phyloP scores from a whole-genome alignment of 768 basidiomycete genomes.

The Rhodosporidiobolus odoratus region DNA sequence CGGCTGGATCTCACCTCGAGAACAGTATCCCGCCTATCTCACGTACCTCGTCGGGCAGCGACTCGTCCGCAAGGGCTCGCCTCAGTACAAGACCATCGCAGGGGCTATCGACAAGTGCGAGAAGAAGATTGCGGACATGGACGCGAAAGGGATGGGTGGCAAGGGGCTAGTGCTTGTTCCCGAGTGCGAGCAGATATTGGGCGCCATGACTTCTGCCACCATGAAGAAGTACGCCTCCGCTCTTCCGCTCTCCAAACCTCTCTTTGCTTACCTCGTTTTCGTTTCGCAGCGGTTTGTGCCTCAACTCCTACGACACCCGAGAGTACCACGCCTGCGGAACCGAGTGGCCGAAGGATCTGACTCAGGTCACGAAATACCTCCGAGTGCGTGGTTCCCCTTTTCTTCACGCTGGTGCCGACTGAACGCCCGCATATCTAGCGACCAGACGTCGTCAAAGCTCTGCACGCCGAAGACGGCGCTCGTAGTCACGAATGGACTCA shows the following conservation, averaged over 20 bases:
- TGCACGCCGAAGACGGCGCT: constrained; percentile 61
- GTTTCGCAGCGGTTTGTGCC: constrained; percentile 55
- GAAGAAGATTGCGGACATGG: constrained; percentile 47
- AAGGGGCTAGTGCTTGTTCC: constrained; percentile 52
- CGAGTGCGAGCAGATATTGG: constrained; percentile 62
- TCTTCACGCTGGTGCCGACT: background rate
- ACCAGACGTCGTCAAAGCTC: constrained; percentile 66
- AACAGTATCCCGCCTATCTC: constrained; percentile 83
- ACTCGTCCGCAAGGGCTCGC: constrained; percentile 64
- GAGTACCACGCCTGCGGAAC: constrained; percentile 78
- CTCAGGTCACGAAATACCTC: constrained; percentile 70
- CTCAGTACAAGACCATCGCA: constrained; percentile 62
- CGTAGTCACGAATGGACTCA: constrained; percentile 78
- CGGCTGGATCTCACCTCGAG: constrained; percentile 88
- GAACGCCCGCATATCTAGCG: constrained; percentile 53
- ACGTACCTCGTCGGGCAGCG: constrained; percentile 66
- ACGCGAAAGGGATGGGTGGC: constrained; percentile 5
- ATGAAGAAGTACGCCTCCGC: constrained; percentile 49
- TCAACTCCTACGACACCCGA: constrained; percentile 93
- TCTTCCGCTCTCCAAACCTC: constrained; percentile 31
- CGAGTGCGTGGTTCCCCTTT: constrained; percentile 52
- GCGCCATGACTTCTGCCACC: constrained; percentile 46
- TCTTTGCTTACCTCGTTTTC: constrained; percentile 53
- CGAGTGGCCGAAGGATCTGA: constrained; percentile 91
- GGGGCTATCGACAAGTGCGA: constrained; percentile 60